Percentiles rank a stretch among this genome's conserved stretches.
These are phyloP conservation scores for Aspergillus pseudotamarii DNA, from an alignment of 2,329 filamentous ascomycete genomes.

Conservation along the genomic window DNA sequence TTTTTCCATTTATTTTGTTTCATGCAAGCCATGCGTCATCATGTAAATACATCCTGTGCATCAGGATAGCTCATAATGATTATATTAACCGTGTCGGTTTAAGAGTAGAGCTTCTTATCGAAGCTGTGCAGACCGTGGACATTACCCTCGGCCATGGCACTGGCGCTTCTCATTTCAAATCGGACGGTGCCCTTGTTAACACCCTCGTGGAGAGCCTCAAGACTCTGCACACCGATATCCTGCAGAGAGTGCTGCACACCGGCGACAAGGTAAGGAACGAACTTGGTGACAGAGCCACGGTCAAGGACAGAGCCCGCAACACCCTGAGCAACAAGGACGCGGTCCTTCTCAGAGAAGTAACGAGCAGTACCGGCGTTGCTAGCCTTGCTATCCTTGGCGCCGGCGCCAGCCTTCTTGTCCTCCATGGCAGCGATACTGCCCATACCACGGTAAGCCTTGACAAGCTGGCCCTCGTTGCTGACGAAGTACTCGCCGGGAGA, in stretches of 20 bases:
- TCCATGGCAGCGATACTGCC: conserved; percentile 99
- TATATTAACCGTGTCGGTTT: conserved; percentile 33
- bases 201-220: conserved; percentile 73
- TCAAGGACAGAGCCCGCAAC: conserved; percentile 72
- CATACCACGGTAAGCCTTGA: conserved; percentile 99
- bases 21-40: conserved; percentile 33
- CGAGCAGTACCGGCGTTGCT: conserved; percentile 92
- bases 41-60: conserved; percentile 25
- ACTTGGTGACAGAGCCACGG: conserved; percentile 81
- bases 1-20: conserved; percentile 25
- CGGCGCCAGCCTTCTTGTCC: conserved; percentile 89
- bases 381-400: conserved; percentile 67
- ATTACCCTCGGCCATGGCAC: conserved; percentile 93
- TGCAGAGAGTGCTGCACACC: conserved; percentile 97
- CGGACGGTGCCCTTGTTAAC: conserved; percentile 76
- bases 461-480: conserved; percentile 92
- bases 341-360: conserved; percentile 97
- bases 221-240: conserved; percentile 84
- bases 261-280: conserved; percentile 91
- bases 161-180: conserved; percentile 92
- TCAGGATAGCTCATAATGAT: conserved; percentile 19
- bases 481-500: conserved; percentile 97
- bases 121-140: conserved; percentile 97
- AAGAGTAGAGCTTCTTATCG: conserved; percentile 99
- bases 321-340: conserved; percentile 92